Base-by-base conservation (phyloP, 2,329 filamentous ascomycete species). In the Fusarium nematophilum region DNA sequence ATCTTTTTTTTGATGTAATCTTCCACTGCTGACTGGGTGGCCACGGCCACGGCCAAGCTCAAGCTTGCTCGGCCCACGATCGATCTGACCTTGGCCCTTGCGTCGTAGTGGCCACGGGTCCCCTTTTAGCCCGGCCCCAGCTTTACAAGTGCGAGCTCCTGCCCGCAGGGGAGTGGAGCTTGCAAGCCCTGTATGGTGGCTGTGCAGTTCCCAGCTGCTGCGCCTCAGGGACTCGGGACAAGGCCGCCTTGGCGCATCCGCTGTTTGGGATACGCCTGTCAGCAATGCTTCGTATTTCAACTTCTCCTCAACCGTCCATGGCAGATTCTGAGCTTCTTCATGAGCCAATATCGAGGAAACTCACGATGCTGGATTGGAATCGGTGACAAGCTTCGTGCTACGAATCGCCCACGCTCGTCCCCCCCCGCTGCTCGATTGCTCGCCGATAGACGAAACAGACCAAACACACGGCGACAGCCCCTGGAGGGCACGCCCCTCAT, bases 401-500 rank as follows among this genome's bases (percentile, higher is more conserved):
- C 40, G 21, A 60, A 47, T 45, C 26, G 30, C 40, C 11, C 48
- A 40, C 30, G 15, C n/a, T 36, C 23, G 34, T 45, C n/a, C 25
- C 37, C 48, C 27, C 47, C 47, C 52, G 39, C 38, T 59, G 46
- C 44, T 38, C 39, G 44, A 45, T 38, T 59, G 38, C 53, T 40
- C 39, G 49, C 36, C 53, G 26, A 57, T 58, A 64, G 23, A 48
- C 50, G 46, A 34, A 37, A 27, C 38, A 26, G 42, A 42, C 34
- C 21, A 15, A 49, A 50, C 45, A 13, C 27, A 49, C 59, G 66
- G 56, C 66, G 59, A 57, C 64, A 63, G 71, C 73, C 75, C 75
- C 70, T 70, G 68, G 74, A 74, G 80, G 80, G 76, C 76, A 77
- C 77, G 74, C 50, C 68, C 65, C 67, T 60, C 71, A 74, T 68